Conservation (phyloP, 805 yeast species). For the Kuraishia piskuri region DNA sequence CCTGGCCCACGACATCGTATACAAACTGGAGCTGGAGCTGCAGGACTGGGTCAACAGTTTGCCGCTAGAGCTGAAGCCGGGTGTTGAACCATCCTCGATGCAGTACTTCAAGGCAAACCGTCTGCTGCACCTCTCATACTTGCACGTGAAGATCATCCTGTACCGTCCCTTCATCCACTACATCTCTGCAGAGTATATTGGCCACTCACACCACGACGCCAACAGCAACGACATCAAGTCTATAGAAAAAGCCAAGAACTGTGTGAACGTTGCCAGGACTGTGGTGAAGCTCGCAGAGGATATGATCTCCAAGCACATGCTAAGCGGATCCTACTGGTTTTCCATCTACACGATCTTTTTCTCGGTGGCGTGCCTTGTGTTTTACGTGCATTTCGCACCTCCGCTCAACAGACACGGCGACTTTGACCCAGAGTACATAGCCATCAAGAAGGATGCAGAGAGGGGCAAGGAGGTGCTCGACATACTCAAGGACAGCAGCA, state of each 20-base stretch:
- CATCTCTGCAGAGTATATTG: constrained; percentile 45
- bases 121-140: constrained; percentile 59
- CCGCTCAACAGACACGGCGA: constrained; percentile 24
- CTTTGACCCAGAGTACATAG: constrained; percentile 42
- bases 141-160: constrained; percentile 71
- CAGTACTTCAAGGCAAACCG: constrained; percentile 68
- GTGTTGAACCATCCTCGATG: constrained; percentile 50
- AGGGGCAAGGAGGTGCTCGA: constrained; percentile 70
- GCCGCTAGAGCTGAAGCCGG: constrained; percentile 67
- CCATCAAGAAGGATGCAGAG: constrained; percentile 68
- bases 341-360: constrained; percentile 84
- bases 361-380: constrained; percentile 79
- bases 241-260: constrained; percentile 67
- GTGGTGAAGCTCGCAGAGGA: constrained; percentile 76
- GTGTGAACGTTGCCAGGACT: constrained; percentile 76
- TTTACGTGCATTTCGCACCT: constrained; percentile 55
- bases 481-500: constrained; percentile 60
- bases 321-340: constrained; percentile 88
- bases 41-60: constrained; percentile 63
- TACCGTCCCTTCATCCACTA: constrained; percentile 88
- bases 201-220: constrained; percentile 8
- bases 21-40: constrained; percentile 58
- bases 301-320: constrained; percentile 61
- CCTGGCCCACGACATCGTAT: constrained; percentile 33
- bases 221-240: constrained; percentile 46